Percentiles rank a stretch among this genome's conserved stretches.
These are phyloP conservation scores for Fusarium duplospermum DNA, from an alignment of 2,329 filamentous ascomycete species.

Conservation along the genomic window DNA sequence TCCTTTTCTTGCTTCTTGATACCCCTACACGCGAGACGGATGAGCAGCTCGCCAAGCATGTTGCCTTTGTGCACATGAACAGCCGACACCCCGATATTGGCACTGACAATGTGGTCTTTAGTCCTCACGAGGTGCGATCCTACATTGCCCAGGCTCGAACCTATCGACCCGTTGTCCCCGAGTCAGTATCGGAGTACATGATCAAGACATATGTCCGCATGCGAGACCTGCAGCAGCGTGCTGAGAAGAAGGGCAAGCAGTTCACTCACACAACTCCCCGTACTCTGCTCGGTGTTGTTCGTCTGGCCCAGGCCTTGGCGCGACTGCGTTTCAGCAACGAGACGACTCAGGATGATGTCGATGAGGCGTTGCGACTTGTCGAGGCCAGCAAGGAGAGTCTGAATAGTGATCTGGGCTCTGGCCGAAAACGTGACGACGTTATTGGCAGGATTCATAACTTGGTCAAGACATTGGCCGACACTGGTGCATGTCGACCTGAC, in stretches of 20 bases:
- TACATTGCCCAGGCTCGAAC: constrained; percentile 94
- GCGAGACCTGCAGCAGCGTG: constrained; percentile 89
- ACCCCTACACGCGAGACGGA: constrained; percentile 90
- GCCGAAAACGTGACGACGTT: constrained; percentile 78
- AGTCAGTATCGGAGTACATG: constrained; percentile 92
- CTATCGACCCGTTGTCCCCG: constrained; percentile 87
- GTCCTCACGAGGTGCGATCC: constrained; percentile 91
- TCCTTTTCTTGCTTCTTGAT: constrained; percentile 96
- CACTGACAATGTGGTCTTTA: constrained; percentile 77
- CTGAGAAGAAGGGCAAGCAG: constrained; percentile 90
- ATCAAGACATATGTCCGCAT: constrained; percentile 96
- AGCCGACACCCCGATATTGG: constrained; percentile 86
- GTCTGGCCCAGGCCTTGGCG: constrained; percentile 92
- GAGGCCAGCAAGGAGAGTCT: constrained; percentile 95
- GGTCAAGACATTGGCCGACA: constrained; percentile 87
- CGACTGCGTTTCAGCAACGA: constrained; percentile 88
- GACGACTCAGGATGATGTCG: constrained; percentile 92
- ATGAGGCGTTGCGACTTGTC: constrained; percentile 90
- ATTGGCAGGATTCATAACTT: constrained; percentile 95
- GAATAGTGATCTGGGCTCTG: constrained; percentile 73
- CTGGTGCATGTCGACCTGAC: constrained; percentile 85
- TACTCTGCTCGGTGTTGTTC: constrained; percentile 91
- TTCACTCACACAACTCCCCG: constrained; percentile 95
- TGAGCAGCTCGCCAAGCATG: constrained; percentile 93
- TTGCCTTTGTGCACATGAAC: constrained; percentile 97